A percentile compares a stretch with the other conserved stretches of the same genome.
These are phyloP conservation scores for Fremontodendron californicum DNA, from an alignment of 345 rosid genomes.

Conservation along the genomic window DNA sequence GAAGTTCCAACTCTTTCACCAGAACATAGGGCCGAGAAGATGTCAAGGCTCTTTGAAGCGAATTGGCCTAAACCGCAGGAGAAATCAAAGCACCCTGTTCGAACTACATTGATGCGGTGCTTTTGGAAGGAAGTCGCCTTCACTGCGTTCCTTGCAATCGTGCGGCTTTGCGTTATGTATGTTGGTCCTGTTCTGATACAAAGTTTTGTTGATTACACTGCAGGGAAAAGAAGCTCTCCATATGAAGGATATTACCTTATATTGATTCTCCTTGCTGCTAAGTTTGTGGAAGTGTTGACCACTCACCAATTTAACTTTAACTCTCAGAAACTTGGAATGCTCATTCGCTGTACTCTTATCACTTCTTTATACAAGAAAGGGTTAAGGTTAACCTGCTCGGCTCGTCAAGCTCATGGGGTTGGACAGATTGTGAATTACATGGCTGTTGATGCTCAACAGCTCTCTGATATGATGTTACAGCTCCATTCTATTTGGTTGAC, in stretches of 20 bases:
- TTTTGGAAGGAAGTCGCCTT: conserved; percentile 74
- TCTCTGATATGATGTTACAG: conserved; percentile 95
- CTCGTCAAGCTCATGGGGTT: conserved; percentile 87
- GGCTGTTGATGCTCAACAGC: conserved; percentile 98
- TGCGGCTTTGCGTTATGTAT: conserved; percentile 68
- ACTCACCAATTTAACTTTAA: conserved; percentile 85
- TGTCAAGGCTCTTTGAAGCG: conserved; percentile 56
- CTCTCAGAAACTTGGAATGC: conserved; percentile 90
- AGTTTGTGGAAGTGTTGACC: conserved; percentile 67
- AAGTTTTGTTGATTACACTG: conserved; percentile 71
- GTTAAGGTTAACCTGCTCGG: conserved; percentile 65
- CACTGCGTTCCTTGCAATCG: conserved; percentile 69
- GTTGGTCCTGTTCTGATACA: conserved; percentile 85
- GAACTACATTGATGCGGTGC: conserved; percentile 64
- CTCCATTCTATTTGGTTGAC: conserved; percentile 87
- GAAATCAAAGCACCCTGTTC: conserved; percentile 55
- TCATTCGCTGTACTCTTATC: conserved; percentile 73
- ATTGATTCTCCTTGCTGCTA: conserved; percentile 60
- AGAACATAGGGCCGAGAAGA: conserved; percentile 69
- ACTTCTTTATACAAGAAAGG: conserved; percentile 84
- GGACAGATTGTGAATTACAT: conserved; percentile 97
- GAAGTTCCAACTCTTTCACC: conserved; percentile 77
- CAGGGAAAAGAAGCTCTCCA: conserved; percentile 68
- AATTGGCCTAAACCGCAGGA: conserved; percentile 80
- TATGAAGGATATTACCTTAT: conserved; percentile 83